Base-by-base conservation (phyloP, 257 asterid species). In the Cinchona pubescens region DNA sequence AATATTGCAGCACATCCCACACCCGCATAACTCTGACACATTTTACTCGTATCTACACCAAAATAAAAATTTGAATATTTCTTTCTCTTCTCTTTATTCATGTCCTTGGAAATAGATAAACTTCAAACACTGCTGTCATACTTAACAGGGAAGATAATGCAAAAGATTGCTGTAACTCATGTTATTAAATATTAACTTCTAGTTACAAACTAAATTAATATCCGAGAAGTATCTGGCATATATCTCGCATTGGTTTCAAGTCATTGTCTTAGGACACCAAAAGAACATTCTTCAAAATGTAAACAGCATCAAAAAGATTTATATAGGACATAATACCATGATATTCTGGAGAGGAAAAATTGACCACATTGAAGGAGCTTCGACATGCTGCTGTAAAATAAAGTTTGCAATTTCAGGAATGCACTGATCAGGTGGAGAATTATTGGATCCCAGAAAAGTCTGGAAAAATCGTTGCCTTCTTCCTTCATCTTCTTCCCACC, bases 401-500 rank as follows among this genome's bases (percentile, higher is more conserved):
- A 87, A 91, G 65, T 86, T 80, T 12, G 82, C 86, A 49, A 94
- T 82, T 75, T 94, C 98, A 60, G 98, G 97, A 78, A 91, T 86
- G 85, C 98, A 94, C n/a, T 74, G 79, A 59, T 88, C 96, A 5
- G 99, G 97, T 59, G 96, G 96, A 71, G 87, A 83, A 78, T 72
- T 37, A 73, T 91, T 90, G 7, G 96, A 83, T n/a, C 97, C 97
- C 79, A 92, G 83, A 72, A 92, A 88, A 3, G 85, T 73, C 80
- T 85, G 80, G 85, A 88, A 90, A 75, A 63, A 94, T 56, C 87
- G 82, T 35, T 78, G 79, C 67, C 98, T 87, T 71, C 96, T 86
- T 61, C 89, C 98, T 70, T 87, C 98, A 61, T 94, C 97, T 85
- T 94, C 99, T 87, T 94, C 98, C 99, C 99, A 94, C 99, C 99